These are phyloP conservation scores for Suhomyces guaymorum DNA, from an alignment of 1,139 yeast genomes.

Conservation along the genomic window DNA sequence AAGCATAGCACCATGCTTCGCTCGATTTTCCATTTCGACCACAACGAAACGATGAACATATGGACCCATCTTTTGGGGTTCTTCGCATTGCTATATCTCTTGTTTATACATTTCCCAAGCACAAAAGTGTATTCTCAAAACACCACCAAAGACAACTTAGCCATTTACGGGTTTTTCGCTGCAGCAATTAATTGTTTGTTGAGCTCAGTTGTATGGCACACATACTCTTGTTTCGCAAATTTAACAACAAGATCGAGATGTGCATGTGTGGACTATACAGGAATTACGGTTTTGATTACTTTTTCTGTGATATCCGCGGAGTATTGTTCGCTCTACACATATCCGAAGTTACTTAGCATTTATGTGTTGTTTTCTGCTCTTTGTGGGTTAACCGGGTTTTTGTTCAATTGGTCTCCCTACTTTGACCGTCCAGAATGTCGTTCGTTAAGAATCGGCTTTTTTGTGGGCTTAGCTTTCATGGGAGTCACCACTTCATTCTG, in stretches of 20 bases:
- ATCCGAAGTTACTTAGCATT: slow-evolving; percentile 47
- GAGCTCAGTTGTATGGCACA: slow-evolving; percentile 88
- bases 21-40: slow-evolving; percentile 59
- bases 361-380: slow-evolving; percentile 63
- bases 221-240: slow-evolving; percentile 78
- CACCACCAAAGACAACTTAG: slow-evolving; percentile 48
- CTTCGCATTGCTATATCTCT: slow-evolving; percentile 54
- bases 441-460: slow-evolving; percentile 77
- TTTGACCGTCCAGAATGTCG: slow-evolving; percentile 88
- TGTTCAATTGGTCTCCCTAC: slow-evolving; percentile 85
- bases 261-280: slow-evolving; percentile 95
- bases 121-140: slow-evolving; percentile 44
- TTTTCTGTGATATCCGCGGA: slow-evolving; percentile 89
- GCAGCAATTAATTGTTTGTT: slow-evolving; percentile 77
- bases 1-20: slow-evolving; percentile 59
- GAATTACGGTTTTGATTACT: slow-evolving; percentile 85
- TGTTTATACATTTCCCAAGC: slow-evolving; percentile 61
- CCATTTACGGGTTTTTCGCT: slow-evolving; percentile 62
- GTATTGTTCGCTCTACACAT: slow-evolving; percentile 70
- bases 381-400: slow-evolving; percentile 72
- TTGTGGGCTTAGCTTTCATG: slow-evolving; percentile 72
- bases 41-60: slow-evolving; percentile 89
- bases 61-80: slow-evolving; percentile 90
- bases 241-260: slow-evolving; percentile 65
- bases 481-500: slow-evolving; percentile 70